phyloP scores from a whole-genome alignment of 2,329 filamentous ascomycete species.

The Epichloe gansuensis region DNA sequence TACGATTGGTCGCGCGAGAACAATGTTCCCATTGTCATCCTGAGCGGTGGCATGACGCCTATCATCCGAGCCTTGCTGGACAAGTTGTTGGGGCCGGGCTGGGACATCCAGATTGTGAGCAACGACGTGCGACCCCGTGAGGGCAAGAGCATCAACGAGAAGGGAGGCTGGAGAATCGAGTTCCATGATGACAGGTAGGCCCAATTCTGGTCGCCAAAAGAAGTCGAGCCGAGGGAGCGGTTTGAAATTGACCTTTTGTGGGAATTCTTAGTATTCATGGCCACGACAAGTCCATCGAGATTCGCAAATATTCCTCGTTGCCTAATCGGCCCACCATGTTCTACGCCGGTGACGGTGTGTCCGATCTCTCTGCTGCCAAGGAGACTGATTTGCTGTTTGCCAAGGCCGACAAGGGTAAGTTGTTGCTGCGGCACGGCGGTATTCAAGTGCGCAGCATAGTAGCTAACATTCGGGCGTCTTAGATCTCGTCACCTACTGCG shows the following conservation, averaged over 20 bases:
- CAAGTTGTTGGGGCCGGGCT: conserved; percentile 63
- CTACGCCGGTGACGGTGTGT: conserved; percentile 91
- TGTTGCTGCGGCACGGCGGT: not conserved
- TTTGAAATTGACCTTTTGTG: not conserved
- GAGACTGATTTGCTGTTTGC: conserved; percentile 92
- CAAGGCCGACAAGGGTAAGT: conserved; percentile 71
- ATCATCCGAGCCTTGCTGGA: conserved; percentile 76
- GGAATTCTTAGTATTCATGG: conserved; percentile 55
- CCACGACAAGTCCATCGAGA: conserved; percentile 92
- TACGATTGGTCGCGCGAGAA: conserved; percentile 68
- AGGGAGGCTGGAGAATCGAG: conserved; percentile 74
- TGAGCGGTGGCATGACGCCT: conserved; percentile 86
- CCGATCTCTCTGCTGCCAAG: conserved; percentile 78
- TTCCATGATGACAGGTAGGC: conserved; percentile 73
- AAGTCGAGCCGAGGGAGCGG: not conserved
- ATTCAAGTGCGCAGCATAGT: not conserved
- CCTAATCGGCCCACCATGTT: conserved; percentile 72
- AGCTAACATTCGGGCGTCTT: conserved; percentile 4
- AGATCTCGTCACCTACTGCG: conserved; percentile 83
- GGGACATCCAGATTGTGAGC: conserved; percentile 79
- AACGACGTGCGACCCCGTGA: conserved; percentile 58
- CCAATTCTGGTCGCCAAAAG: not conserved
- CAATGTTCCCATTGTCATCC: conserved; percentile 83
- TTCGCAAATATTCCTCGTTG: conserved; percentile 71
- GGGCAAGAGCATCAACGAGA: conserved; percentile 62